Conservation (phyloP, 2,329 filamentous ascomycete species). For the Fusarium circinatum region DNA sequence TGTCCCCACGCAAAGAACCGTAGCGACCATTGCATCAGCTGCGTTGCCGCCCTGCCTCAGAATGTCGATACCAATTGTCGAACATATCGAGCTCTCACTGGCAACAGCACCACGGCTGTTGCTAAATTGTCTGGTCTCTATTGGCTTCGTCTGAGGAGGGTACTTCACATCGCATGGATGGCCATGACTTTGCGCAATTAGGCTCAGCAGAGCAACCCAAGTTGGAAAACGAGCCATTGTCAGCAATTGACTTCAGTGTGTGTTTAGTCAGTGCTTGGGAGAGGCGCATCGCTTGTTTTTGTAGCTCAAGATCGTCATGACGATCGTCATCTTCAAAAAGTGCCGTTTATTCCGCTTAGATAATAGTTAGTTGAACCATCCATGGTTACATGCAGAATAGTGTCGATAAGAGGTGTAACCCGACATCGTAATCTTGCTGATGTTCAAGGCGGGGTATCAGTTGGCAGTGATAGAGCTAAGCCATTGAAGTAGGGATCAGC, state of each 20-base stretch:
- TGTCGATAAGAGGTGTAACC: neutral
- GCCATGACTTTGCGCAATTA: neutral
- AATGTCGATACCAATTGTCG: conserved; percentile 64
- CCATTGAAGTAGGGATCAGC: conserved; percentile 27
- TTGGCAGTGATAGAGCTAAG: neutral
- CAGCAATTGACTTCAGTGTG: too few species aligned
- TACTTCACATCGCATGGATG: conserved; percentile 19
- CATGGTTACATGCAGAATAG: neutral
- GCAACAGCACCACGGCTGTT: conserved; percentile 66
- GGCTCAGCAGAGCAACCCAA: conserved; percentile 17
- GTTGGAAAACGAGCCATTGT: neutral
- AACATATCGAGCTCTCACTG: conserved; percentile 65
- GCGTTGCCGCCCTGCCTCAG: conserved; percentile 71
- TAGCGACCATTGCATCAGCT: conserved; percentile 72
- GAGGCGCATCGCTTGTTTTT: neutral
- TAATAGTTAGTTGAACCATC: neutral
- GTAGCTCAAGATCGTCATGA: neutral
- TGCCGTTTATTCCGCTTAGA: neutral
- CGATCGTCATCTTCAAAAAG: neutral
- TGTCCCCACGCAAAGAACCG: conserved; percentile 71
- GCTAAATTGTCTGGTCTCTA: neutral
- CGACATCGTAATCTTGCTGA: neutral
- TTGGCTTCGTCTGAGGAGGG: conserved; percentile 16
- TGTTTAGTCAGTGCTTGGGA: too few species aligned
- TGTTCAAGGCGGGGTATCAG: conserved; percentile 11